Evolutionary conservation across 768 basidiomycete genomes (phyloP).

Genomic region (Kondoa subrosea): DNA sequence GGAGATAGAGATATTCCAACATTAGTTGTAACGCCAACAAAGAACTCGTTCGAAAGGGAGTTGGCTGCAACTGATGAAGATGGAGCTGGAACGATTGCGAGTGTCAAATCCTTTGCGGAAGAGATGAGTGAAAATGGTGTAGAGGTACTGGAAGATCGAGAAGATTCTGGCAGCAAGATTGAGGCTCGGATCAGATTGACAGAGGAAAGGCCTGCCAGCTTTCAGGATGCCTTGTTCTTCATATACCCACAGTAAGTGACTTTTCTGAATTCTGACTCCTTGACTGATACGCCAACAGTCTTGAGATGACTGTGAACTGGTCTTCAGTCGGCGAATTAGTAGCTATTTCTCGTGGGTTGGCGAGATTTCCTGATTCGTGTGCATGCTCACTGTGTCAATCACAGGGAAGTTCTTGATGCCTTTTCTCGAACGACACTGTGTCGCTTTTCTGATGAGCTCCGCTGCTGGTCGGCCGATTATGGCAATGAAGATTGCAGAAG

Average conservation of each 20-base stretch:
- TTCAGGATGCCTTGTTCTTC: conserved; percentile 85
- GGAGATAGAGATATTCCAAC: too few relatives aligned
- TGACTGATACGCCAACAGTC: conserved; percentile 34
- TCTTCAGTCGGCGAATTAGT: conserved; percentile 70
- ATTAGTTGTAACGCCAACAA: too few relatives aligned
- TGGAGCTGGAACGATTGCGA: neutral
- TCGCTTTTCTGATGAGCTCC: conserved; percentile 73
- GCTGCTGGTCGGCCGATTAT: conserved; percentile 85
- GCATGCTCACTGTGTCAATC: too few relatives aligned
- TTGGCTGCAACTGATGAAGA: too few relatives aligned
- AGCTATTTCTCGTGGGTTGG: conserved; percentile 11
- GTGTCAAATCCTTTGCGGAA: neutral
- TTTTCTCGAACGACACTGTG: conserved; percentile 41
- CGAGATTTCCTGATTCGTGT: too few relatives aligned
- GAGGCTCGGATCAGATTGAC: conserved; percentile 77
- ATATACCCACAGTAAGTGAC: conserved; percentile 71
- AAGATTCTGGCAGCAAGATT: neutral
- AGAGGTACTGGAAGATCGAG: neutral
- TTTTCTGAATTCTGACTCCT: conserved; percentile 9
- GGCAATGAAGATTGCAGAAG: conserved; percentile 8
- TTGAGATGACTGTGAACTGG: conserved; percentile 88
- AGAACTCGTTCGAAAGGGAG: too few relatives aligned
- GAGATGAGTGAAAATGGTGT: neutral
- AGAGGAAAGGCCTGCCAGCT: conserved; percentile 73
- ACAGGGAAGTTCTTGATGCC: conserved; percentile 21